Evolutionary conservation across 495 filamentous ascomycete species (phyloP).

Genomic region (Lophiostoma macrostomum): DNA sequence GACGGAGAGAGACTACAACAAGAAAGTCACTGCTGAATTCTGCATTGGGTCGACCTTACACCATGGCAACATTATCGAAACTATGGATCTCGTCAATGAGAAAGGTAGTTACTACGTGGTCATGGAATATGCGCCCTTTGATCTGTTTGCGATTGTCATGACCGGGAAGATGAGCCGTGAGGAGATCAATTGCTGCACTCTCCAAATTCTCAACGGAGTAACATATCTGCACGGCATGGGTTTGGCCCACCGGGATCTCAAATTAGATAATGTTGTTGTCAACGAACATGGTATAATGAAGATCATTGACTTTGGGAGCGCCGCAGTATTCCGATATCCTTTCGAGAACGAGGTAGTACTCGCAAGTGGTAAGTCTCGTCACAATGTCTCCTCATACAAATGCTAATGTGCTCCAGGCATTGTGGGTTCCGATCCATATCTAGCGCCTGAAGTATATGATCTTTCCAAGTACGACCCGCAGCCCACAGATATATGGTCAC

Average conservation of each 20-base stretch:
- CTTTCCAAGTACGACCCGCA: constrained; percentile 92
- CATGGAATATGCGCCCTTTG: constrained; percentile 98
- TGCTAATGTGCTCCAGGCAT: constrained; percentile 63
- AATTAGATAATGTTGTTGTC: constrained; percentile 97
- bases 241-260: constrained; percentile 91
- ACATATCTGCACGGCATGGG: constrained; percentile 97
- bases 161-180: constrained; percentile 95
- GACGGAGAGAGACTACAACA: constrained; percentile 89
- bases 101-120: constrained; percentile 96
- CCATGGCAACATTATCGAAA: constrained; percentile 98
- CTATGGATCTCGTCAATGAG: constrained; percentile 94
- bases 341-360: constrained; percentile 90
- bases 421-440: constrained; percentile 95
- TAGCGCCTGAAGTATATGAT: constrained; percentile 96
- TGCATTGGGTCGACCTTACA: constrained; percentile 96
- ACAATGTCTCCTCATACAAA: neutral
- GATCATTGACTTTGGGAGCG: constrained; percentile 98
- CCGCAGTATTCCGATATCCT: constrained; percentile 93
- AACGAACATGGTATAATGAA: constrained; percentile 99
- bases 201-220: constrained; percentile 95
- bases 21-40: constrained; percentile 99
- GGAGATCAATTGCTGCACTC: constrained; percentile 84
- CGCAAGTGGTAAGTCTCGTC: constrained; percentile 69
- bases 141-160: constrained; percentile 98
- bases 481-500: constrained; percentile 93